phyloP scores from a whole-genome alignment of 176 grass and related monocot genomes.

The Metroxylon sagu region DNA sequence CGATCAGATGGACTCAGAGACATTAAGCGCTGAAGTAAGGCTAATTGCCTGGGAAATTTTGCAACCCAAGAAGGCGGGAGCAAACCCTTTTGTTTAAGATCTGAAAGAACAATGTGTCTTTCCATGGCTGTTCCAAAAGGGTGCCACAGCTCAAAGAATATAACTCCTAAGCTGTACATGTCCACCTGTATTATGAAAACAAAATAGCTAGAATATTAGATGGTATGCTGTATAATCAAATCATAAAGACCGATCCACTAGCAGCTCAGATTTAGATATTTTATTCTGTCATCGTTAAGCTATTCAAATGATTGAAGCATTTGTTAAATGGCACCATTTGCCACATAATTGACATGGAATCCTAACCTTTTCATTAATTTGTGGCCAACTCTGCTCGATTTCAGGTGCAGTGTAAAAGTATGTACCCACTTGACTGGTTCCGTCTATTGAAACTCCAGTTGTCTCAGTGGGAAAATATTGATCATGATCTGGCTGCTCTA shows the following conservation, averaged over 20 bases:
- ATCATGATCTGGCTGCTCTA: slow-evolving; percentile 85
- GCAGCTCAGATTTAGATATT: too few relatives aligned
- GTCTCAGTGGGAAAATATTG: slow-evolving; percentile 73
- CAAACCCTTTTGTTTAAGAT: slow-evolving; percentile 76
- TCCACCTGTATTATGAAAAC: slow-evolving; percentile 45
- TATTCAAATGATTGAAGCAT: too few relatives aligned
- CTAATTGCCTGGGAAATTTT: slow-evolving; percentile 53
- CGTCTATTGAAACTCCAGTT: slow-evolving; percentile 74
- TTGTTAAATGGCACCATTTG: too few relatives aligned
- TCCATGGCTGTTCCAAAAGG: slow-evolving; percentile 95
- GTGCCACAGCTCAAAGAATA: slow-evolving; percentile 99
- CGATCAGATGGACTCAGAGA: slow-evolving; percentile 71
- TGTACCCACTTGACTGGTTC: slow-evolving; percentile 90
- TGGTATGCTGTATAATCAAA: not conserved
- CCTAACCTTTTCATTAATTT: slow-evolving; percentile 94
- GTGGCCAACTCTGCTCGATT: slow-evolving; percentile 87
- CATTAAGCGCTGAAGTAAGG: slow-evolving; percentile 52
- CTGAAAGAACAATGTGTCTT: slow-evolving; percentile 84
- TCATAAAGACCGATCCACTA: too few relatives aligned
- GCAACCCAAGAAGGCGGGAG: slow-evolving; percentile 55
- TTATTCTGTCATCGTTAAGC: too few relatives aligned
- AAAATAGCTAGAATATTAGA: not conserved
- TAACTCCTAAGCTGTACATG: slow-evolving; percentile 95
- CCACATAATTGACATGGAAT: not conserved
- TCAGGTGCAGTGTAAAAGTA: slow-evolving; percentile 97